Conservation (phyloP, 768 basidiomycete species). For the Amanita exitialis region DNA sequence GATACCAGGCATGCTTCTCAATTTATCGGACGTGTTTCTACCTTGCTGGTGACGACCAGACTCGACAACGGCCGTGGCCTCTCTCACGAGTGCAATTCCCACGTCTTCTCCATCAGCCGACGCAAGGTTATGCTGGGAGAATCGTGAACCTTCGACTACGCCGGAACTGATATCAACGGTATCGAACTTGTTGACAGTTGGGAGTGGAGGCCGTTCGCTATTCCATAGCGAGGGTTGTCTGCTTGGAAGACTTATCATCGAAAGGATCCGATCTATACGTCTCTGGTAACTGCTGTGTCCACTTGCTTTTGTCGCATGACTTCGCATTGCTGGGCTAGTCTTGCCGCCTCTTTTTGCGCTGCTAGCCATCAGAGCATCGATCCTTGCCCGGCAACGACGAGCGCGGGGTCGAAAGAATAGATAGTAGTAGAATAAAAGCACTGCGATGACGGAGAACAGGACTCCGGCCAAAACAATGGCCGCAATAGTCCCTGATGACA, state of each 20-base stretch:
- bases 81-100: not conserved
- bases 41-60: not conserved
- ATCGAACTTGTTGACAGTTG: too few relatives aligned
- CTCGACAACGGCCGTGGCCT: not conserved
- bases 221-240: not conserved
- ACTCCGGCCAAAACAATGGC: conserved; percentile 51
- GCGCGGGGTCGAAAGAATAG: conserved; percentile 38
- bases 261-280: not conserved
- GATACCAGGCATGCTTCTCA: not conserved
- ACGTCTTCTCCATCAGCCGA: not conserved
- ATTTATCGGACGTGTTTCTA: too few relatives aligned
- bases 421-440: conserved; percentile 30
- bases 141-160: not conserved
- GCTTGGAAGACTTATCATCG: not conserved
- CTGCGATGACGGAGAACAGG: conserved; percentile 37
- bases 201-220: not conserved
- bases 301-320: not conserved
- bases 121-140: not conserved
- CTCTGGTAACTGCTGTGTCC: conserved; percentile 1
- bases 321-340: not conserved
- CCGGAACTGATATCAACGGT: too few relatives aligned
- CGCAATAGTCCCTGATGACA: conserved; percentile 49
- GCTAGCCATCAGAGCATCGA: conserved; percentile 2
- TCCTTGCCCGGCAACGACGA: conserved; percentile 15
- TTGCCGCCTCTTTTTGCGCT: not conserved